Evolutionary conservation across 805 yeast species (phyloP), one percentile per base, ranked within the genome.

Genomic region (Ogataea wickerhamii): DNA sequence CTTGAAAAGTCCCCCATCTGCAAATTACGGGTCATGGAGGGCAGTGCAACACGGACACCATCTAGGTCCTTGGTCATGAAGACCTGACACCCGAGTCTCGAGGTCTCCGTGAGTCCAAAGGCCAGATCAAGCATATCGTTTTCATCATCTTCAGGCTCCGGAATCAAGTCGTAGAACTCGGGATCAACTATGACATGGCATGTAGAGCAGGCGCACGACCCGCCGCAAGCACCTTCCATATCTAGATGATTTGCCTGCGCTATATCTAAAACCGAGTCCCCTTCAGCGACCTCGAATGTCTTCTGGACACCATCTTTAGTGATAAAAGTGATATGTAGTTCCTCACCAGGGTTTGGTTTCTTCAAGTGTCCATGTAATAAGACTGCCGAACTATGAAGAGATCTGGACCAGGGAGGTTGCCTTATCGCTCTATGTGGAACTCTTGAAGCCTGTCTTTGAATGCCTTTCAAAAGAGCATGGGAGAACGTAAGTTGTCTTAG

Each of bases 221-320:
- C 98, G 17, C 98, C 98, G 64, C 98, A 93, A 0, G 98, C 98
- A 31, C 81, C 96, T 61, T 93, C 98, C 93, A 93, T 89, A 49
- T 93, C 98, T 41, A 93, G 63, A 53, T 89, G 83, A 57, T 89
- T 66, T 3, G 93, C 94, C 65, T 93, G 98, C 5, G 98, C 98
- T 40, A 93, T 87, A 59, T 93, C 98, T 58, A 93, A 67, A 19
- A 93, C 57, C 25, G 88, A 79, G 57, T 93, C 98, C 11, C 98
- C 98, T 51, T 83, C 96, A 2, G 91, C 82, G 2, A 83, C 98
- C 55, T 88, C 96, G 51, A 75, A 76, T 1, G 84, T 77, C 48
- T 78, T 69, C 58, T 88, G 96, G 29, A 74, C 70, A 4, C 98
- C 98, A 45, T 91, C 96, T 56, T 89, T 88, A 24, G 95, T 80